Percentiles rank a stretch among this genome's conserved stretches.
phyloP scores from a whole-genome alignment of 2,329 filamentous ascomycete genomes.

The Colletotrichum phormii region DNA sequence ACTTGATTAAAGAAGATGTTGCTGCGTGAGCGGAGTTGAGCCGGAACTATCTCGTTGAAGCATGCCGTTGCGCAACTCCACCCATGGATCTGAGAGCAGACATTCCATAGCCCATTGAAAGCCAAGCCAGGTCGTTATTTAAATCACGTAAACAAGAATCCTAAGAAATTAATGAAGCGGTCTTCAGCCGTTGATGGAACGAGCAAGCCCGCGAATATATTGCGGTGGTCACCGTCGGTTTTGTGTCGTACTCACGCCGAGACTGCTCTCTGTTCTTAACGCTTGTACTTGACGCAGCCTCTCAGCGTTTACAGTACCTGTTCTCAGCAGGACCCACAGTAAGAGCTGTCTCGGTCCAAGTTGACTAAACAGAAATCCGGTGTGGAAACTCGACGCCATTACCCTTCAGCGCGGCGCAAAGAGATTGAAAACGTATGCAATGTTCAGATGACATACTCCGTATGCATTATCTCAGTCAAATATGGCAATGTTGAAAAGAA shows the following conservation, averaged over 20 bases:
- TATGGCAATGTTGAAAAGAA: no score
- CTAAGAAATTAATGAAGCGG: not conserved
- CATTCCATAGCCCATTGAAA: no score
- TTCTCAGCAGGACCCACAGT: not conserved
- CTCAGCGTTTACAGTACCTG: not conserved
- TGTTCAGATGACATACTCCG: no score
- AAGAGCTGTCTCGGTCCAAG: not conserved
- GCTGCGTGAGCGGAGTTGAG: no score
- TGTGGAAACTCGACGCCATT: not conserved
- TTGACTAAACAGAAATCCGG: not conserved
- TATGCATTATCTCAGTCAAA: no score
- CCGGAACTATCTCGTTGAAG: no score
- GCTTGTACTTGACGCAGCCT: not conserved
- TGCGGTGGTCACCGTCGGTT: not conserved
- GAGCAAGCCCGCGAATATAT: not conserved
- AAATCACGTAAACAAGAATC: rapidly evolving
- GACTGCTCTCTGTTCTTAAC: not conserved
- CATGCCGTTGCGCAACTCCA: no score
- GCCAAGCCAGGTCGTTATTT: no score
- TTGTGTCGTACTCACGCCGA: not conserved
- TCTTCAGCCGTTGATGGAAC: not conserved
- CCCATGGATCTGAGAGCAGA: no score
- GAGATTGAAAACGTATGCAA: no score
- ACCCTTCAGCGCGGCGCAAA: not conserved
- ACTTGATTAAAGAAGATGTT: no score